Conservation (phyloP, 225 moss, liverwort and hornwort species). For the Lunularia cruciata region DNA sequence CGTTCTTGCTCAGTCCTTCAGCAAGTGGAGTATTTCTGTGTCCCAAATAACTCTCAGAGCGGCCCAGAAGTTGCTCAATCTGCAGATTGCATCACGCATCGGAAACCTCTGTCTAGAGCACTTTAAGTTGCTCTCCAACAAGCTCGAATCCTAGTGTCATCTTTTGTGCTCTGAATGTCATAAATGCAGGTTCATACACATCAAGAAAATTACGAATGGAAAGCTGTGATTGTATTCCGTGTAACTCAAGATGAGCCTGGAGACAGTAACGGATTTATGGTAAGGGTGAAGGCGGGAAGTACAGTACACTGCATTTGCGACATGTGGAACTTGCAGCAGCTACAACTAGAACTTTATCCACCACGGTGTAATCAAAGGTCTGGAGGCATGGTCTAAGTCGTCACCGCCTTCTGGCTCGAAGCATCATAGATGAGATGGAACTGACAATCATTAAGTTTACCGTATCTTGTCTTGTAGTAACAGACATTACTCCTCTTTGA, state of each 20-base stretch:
- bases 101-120: too few relatives aligned
- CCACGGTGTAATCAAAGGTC: slow-evolving; percentile 44
- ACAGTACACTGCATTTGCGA: slow-evolving; percentile 11
- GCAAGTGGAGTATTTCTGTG: not conserved
- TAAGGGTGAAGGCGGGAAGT: slow-evolving; percentile 28
- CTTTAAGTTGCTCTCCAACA: too few relatives aligned
- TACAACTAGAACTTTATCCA: slow-evolving; percentile 82
- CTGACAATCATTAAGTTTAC: too few relatives aligned
- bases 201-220: slow-evolving; percentile 74
- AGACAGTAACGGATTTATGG: slow-evolving; percentile 55
- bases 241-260: slow-evolving; percentile 46
- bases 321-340: slow-evolving; percentile 51
- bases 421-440: too few relatives aligned
- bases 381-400: slow-evolving; percentile 60
- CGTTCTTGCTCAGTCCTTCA: not conserved
- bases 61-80: too few relatives aligned
- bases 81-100: too few relatives aligned
- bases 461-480: too few relatives aligned
- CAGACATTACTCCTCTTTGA: too few relatives aligned
- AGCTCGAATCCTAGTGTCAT: too few relatives aligned
- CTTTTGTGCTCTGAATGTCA: not conserved
- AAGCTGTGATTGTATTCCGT: slow-evolving; percentile 68
- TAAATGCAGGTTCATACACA: slow-evolving; percentile 67
- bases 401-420: too few relatives aligned
- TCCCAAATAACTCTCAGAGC: too few relatives aligned